Base-by-base conservation (phyloP, 345 rosid species). In the Aquilaria malaccensis region DNA sequence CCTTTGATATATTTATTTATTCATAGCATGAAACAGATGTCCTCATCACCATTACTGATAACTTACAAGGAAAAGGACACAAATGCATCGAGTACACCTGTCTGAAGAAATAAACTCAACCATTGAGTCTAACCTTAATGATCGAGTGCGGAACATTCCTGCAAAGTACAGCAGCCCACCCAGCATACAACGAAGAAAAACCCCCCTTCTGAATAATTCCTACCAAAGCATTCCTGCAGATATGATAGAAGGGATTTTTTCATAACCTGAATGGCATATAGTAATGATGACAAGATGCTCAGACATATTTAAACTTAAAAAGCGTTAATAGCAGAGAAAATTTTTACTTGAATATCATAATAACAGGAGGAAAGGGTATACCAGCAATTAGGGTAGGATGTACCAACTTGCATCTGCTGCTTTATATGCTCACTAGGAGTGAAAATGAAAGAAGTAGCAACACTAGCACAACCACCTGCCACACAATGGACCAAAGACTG, bases 321-420 rank as follows among this genome's bases (percentile, higher is more conserved):
- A 50, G 9, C 11, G 33, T 46, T 7, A 33, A 45, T 50, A 14
- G 30, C 30, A 37, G 3, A 37, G 7, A 37, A 37, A 3, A 7
- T 3, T 37, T 37, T 37, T 3, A 37, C 3, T 7, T 37, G 7
- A 3, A 37, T 7, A 37, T 37, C 43, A 37, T 33, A 62, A 52
- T 51, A 53, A 7, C 50, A 49, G 45, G 37, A 61, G 61, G 41
- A n/a, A 22, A 15, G 53, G 50, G 29, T 58, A 50, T 80, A 92
- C 98, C 98, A 88, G 81, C 95, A 80, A 68, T 84, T 88, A 14
- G 81, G 77, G 74, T 92, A 88, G 74, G 61, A 90, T 30, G 88
- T 83, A 77, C 92, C 83, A 74, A 92, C 85, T 92, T 92, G 96
- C 92, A 92, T 87, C 81, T 86, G 95, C 80, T 92, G 98, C 88